Base-by-base conservation (phyloP, 257 asterid species). In the Fraxinus excelsior region DNA sequence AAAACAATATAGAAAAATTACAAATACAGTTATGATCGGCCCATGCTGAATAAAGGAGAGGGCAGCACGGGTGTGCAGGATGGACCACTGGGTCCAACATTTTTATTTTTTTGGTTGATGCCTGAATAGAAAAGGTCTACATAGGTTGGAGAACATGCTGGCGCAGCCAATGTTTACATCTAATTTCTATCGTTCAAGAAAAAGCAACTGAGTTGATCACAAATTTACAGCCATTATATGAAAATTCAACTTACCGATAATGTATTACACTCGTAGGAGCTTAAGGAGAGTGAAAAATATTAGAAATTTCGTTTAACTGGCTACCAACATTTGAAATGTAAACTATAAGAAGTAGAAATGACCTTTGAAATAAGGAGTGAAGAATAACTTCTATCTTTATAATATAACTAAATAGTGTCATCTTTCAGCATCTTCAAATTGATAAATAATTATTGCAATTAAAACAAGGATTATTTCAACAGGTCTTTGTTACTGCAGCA, bases 381-480 rank as follows among this genome's bases (percentile, higher is more conserved):
- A 53, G 64, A 53, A 53, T 18, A 53, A 53, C n/a, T 51, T 53
- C 21, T 16, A n/a, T n/a, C 62, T 3, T 19, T 19, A 19, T 53
- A 19, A 53, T 53, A 53, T 19, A 53, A 53, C 26, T 19, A 53
- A 19, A 19, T 53, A 53, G 25, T 4, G 25, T 53, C 62, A 53
- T 4, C 25, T 53, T 53, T 53, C 62, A 53, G 62, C 62, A 53
- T 53, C 25, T 19, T 3, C 9, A 29, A 64, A 9, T 21, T 60
- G 38, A 28, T 21, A 70, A 73, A 26, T 69, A 71, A 26, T 25
- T 28, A 68, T 46, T 56, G 21, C 70, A 67, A 60, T 69, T 60
- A 67, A 49, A 74, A 19, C 51, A 32, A 62, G 49, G 76, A 74
- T 19, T n/a, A 70, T 34, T 71, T 75, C 80, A 35, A 31, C 28